These are phyloP conservation scores for Umbelopsis ramanniana DNA, from an alignment of 192 early-diverging fungal genomes.

Conservation along the genomic window DNA sequence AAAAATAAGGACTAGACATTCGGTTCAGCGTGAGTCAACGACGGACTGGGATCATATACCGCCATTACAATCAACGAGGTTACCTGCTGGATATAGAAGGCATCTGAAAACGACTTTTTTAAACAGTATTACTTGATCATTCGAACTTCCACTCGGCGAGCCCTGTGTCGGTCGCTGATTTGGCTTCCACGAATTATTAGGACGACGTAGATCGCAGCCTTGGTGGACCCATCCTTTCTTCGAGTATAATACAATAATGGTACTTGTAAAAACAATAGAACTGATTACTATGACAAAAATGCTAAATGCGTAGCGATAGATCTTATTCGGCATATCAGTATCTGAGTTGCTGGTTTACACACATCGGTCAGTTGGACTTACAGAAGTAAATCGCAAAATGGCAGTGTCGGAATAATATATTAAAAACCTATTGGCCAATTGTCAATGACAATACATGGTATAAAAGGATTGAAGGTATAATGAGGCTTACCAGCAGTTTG, in stretches of 20 bases:
- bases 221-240: background rate
- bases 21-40: too few relatives aligned
- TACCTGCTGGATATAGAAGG: conserved; percentile 9
- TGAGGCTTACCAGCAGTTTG: background rate
- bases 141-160: background rate
- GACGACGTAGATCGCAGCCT: background rate
- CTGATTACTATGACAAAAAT: background rate
- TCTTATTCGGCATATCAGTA: background rate
- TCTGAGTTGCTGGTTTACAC: background rate
- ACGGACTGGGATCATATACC: background rate
- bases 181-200: background rate
- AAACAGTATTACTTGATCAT: background rate
- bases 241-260: background rate
- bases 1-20: background rate
- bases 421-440: background rate
- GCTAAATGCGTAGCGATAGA: background rate
- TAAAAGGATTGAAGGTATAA: background rate
- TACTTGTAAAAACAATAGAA: background rate
- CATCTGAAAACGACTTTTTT: conserved; percentile 4
- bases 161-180: background rate
- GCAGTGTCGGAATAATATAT: background rate
- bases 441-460: background rate
- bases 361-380: background rate
- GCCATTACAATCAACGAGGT: background rate
- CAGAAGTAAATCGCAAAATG: background rate